Conservation (phyloP, 306 rosid species). For the Quercus dentata region DNA sequence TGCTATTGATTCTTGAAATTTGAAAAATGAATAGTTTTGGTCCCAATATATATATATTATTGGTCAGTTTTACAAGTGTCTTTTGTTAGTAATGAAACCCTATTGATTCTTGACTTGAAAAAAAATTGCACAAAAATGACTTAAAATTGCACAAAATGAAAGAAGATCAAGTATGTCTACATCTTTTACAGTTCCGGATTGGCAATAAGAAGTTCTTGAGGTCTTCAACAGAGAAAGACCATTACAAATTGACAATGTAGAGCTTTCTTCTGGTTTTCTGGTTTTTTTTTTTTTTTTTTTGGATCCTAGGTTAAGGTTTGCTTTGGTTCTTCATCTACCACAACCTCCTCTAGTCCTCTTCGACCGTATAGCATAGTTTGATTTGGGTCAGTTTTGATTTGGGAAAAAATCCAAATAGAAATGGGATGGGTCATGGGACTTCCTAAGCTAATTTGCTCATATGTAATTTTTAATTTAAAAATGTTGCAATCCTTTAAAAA, state of each 20-base stretch:
- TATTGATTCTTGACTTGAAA: too few relatives aligned
- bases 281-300: too few relatives aligned
- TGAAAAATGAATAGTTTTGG: too few relatives aligned
- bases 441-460: too few relatives aligned
- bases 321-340: conserved; percentile 31
- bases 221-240: conserved; percentile 58
- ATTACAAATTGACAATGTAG: conserved; percentile 58
- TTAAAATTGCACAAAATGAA: neutral
- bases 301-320: conserved; percentile 12
- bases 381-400: neutral
- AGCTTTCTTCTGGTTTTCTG: conserved; percentile 58
- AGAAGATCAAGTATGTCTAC: conserved; percentile 51
- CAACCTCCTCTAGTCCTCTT: conserved; percentile 50
- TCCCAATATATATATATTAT: too few relatives aligned
- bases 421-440: too few relatives aligned
- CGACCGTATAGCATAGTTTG: conserved; percentile 48
- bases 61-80: neutral
- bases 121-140: neutral
- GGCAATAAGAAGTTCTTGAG: conserved; percentile 54
- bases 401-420: too few relatives aligned
- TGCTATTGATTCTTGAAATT: too few relatives aligned
- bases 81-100: neutral
- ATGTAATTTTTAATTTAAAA: too few relatives aligned
- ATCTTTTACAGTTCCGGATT: conserved; percentile 60
- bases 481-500: too few relatives aligned